A percentile compares a stretch with the other conserved stretches of the same genome.
phyloP scores from a whole-genome alignment of 768 basidiomycete genomes.

The Boletus patriciae region DNA sequence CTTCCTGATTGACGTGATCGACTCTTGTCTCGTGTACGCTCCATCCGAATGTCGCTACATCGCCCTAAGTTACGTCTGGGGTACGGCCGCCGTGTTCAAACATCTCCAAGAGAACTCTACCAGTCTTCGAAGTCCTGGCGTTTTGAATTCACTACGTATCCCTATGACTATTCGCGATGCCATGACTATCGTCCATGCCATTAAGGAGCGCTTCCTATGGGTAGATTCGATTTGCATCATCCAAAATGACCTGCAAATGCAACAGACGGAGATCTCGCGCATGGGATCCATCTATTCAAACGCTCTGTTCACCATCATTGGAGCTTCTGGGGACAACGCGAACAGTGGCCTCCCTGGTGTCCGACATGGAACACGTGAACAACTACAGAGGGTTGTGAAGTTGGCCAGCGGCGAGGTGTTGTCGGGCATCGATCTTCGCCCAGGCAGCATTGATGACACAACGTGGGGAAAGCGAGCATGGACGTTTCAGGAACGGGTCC shows the following conservation, averaged over 20 bases:
- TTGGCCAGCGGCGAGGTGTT: neutral
- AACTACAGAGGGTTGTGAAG: slow-evolving; percentile 10
- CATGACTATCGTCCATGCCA: slow-evolving; percentile 12
- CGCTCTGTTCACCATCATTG: slow-evolving; percentile 21
- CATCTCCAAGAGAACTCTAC: slow-evolving; percentile 5
- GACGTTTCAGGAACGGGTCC: slow-evolving; percentile 22
- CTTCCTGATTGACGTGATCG: slow-evolving; percentile 12
- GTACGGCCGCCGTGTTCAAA: slow-evolving; percentile 3
- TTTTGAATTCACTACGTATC: neutral
- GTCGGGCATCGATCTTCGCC: no score
- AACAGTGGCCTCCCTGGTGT: slow-evolving; percentile 15
- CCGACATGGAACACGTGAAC: neutral
- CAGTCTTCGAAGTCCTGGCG: neutral
- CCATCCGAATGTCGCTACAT: slow-evolving; percentile 20
- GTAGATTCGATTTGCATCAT: slow-evolving; percentile 27
- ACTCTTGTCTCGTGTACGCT: slow-evolving; percentile 17
- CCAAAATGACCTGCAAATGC: slow-evolving; percentile 19
- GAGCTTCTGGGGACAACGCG: slow-evolving; percentile 12
- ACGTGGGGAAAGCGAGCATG: slow-evolving; percentile 17
- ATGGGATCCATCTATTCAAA: slow-evolving; percentile 23
- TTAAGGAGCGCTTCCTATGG: slow-evolving; percentile 28
- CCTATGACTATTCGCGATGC: slow-evolving; percentile 25
- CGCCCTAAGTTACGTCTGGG: slow-evolving; percentile 27
- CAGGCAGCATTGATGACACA: slow-evolving; percentile 1
- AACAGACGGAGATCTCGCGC: slow-evolving; percentile 16